Base-by-base conservation (phyloP, 371 early-diverging fungal species). In the Astathelohania contejeani region DNA sequence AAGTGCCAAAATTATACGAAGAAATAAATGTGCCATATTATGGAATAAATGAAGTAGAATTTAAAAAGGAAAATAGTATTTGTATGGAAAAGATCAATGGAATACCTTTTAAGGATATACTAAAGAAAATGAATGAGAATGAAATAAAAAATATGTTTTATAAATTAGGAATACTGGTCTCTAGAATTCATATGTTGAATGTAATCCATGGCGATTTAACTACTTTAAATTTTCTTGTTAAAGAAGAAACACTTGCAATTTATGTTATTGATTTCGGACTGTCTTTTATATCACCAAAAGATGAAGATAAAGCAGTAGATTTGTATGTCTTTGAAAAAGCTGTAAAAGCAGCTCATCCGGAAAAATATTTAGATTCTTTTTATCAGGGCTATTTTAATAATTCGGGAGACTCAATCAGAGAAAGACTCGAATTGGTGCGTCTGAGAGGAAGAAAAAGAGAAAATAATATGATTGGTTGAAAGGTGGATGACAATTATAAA, bases 251-350 rank as follows among this genome's bases (percentile, higher is more conserved):
- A 32, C 4, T 32, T 1, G 18, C 7, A 20, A 10, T 59, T 66
- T 71, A 23, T 55, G 62, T 90, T 45, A 92, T 97, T 56, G 98
- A 97, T 77, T 97, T 97, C 78, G 98, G 98, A 0, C 71, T 97
- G 47, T 84, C 88, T 59, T 86, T 79, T 63, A 76, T 80, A 22
- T 86, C 89, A 9, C 63, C 66, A 1, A 75, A 88, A 64, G 69
- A 74, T n/a, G 98, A 97, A 69, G 98, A 97, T 73, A 92, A 91
- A 73, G 95, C 90, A 16, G 95, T 94, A 0, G 98, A 97, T 77
- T 76, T 97, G 26, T 94, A 93, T 75, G 90, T 94, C 2, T 81
- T 97, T 27, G 94, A 97, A 71, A 80, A 87, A 28, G 86, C 93
- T 0, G 80, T 94, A 61, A 59, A 76, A 3, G 87, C 90, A 70